Base-by-base conservation (phyloP, 2,329 filamentous ascomycete species). In the Penicillium italicum region DNA sequence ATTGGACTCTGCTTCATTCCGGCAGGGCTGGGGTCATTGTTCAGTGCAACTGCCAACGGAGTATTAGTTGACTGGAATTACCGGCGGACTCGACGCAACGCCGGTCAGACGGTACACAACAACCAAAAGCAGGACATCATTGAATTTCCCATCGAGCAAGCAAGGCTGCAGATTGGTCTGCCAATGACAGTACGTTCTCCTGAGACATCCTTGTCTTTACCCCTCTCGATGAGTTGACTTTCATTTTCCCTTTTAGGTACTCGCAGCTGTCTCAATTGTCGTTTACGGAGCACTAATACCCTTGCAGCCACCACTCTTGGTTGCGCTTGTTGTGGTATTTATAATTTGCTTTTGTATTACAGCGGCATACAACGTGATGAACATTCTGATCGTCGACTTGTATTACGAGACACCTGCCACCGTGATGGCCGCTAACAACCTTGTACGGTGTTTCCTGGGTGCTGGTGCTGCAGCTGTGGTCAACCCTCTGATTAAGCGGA, bases 31-130 rank as follows among this genome's bases (percentile, higher is more conserved):
- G 68, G 68, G 6, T 65, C 65, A 4, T 50, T 72, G 10, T 28
- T 62, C 36, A 66, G 65, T 28, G 60, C 66, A 16, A 57, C 66
- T 16, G 36, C 51, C 3, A 70, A 68, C 34, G 69, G 62, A 9
- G 28, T 55, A n/a, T 41, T 65, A 14, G 55, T 88, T 42, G 87
- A 89, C 69, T 85, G 82, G 79, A 91, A 91, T 69, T 93, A 89
- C 69, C 79, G 85, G 14, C 82, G 86, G 43, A 79, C 85, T 16
- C 26, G 33, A 37, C n/a, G 14, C 3, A 26, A 28, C 40, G 86
- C 88, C 1, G 78, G 76, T 50, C 78, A 79, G 33, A 74, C 85
- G 20, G 83, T 84, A 8, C 77, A 89, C 60, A 75, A 76, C 3
- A 80, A 89, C 57, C 81, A 84, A 48, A 79, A 79, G 50, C 83